A percentile compares a stretch with the other conserved stretches of the same genome.
Evolutionary conservation across 1,284 basidiomycete genomes (phyloP).

Genomic region (Moesziomyces antarcticus): DNA sequence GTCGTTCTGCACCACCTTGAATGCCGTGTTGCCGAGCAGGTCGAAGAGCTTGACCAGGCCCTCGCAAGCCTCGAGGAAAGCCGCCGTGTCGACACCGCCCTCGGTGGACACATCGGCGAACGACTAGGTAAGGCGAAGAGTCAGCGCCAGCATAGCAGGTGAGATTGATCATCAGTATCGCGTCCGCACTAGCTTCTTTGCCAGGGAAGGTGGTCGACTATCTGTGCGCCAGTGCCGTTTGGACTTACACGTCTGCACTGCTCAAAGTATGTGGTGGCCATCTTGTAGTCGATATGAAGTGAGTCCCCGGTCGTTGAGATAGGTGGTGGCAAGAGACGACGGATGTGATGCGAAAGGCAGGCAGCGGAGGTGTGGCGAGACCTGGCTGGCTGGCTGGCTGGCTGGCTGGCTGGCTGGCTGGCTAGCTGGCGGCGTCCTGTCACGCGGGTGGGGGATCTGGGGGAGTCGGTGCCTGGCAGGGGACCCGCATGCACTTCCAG

Average conservation of each 20-base stretch:
- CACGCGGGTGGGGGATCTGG: conserved; percentile 18
- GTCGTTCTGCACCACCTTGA: conserved; percentile 85
- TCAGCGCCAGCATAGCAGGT: background rate
- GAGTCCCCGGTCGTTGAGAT: background rate
- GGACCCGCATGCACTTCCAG: conserved; percentile 3
- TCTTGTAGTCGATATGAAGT: conserved; percentile 7
- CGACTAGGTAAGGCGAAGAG: conserved; percentile 28
- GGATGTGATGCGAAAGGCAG: background rate
- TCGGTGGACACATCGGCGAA: conserved; percentile 82
- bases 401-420: background rate
- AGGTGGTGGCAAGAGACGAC: background rate
- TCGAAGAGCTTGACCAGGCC: conserved; percentile 95
- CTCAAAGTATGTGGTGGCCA: conserved; percentile 45
- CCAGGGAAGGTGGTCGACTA: too few species aligned
- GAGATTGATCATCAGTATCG: conserved; percentile 1
- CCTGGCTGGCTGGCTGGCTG: too few species aligned
- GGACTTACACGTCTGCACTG: conserved; percentile 46
- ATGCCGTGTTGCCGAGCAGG: conserved; percentile 87
- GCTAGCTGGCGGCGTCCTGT: background rate
- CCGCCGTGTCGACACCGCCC: conserved; percentile 87
- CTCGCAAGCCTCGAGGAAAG: conserved; percentile 88
- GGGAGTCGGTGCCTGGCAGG: conserved; percentile 7
- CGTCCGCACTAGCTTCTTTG: background rate
- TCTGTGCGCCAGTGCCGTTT: too few species aligned
- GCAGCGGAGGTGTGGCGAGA: background rate